These are phyloP conservation scores for Emericellopsis atlantica DNA, from an alignment of 2,329 filamentous ascomycete genomes.

Conservation along the genomic window DNA sequence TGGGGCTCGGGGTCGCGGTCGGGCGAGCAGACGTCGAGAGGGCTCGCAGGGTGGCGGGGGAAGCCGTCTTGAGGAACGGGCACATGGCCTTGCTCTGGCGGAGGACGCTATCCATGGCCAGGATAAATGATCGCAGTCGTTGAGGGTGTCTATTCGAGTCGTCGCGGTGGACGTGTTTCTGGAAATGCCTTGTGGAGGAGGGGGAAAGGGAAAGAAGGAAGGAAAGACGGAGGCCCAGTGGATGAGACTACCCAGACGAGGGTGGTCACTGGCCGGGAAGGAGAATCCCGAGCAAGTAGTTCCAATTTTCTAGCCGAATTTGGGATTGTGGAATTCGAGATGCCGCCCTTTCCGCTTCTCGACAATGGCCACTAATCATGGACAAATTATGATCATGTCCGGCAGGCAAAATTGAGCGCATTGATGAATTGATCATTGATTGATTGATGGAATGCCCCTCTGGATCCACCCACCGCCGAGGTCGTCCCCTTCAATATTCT, in stretches of 20 bases:
- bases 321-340: no score
- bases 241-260: background rate
- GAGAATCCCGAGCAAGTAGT: background rate
- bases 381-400: no score
- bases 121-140: background rate
- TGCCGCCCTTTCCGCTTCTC: no score
- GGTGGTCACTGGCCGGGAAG: background rate
- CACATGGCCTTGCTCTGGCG: slow-evolving; percentile 95
- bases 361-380: no score
- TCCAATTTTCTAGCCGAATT: no score
- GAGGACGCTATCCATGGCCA: slow-evolving; percentile 79
- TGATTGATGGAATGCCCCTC: no score
- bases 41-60: slow-evolving; percentile 79
- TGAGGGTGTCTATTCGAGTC: background rate
- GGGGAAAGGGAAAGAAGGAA: background rate
- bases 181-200: background rate
- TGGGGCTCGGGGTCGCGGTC: slow-evolving; percentile 22
- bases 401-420: no score
- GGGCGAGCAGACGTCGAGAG: slow-evolving; percentile 63
- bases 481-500: no score
- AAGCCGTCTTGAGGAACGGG: slow-evolving; percentile 92
- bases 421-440: no score
- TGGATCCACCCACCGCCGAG: no score
- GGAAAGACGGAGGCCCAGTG: background rate
- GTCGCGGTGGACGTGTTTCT: background rate